These are phyloP conservation scores for Phyllostachys edulis DNA, from an alignment of 176 grass and related monocot genomes.

Conservation along the genomic window DNA sequence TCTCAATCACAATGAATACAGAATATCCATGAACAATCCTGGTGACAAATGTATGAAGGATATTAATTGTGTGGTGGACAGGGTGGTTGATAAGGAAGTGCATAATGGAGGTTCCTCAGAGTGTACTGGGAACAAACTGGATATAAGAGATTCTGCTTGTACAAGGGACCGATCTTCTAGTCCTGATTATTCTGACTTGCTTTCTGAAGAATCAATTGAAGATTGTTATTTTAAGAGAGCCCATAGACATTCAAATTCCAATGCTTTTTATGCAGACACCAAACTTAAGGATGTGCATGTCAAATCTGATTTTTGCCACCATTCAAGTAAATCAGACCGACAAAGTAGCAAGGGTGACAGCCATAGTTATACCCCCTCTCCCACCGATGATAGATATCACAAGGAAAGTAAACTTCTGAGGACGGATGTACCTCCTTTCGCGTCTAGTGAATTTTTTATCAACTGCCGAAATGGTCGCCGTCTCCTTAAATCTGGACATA, in stretches of 20 bases:
- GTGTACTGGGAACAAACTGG: constrained; percentile 26
- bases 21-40: constrained; percentile 21
- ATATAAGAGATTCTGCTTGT: constrained; percentile 37
- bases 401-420: constrained; percentile 24
- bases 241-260: constrained; percentile 32
- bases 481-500: constrained; percentile 23
- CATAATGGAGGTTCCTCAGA: constrained; percentile 12
- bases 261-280: constrained; percentile 14
- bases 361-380: constrained; percentile 30
- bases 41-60: constrained; percentile 24
- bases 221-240: constrained; percentile 49
- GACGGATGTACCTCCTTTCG: constrained; percentile 28
- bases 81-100: constrained; percentile 31
- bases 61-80: constrained; percentile 22
- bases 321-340: constrained; percentile 37
- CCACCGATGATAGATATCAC: constrained; percentile 26
- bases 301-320: constrained; percentile 28
- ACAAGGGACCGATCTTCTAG: constrained; percentile 22
- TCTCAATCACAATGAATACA: constrained; percentile 36
- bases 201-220: constrained; percentile 58
- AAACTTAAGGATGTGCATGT: constrained; percentile 31
- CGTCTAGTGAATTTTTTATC: not conserved
- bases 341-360: constrained; percentile 18
- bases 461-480: not conserved
- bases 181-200: constrained; percentile 41